Conservation (phyloP, 1,139 yeast species). For the Geotrichum australiense region DNA sequence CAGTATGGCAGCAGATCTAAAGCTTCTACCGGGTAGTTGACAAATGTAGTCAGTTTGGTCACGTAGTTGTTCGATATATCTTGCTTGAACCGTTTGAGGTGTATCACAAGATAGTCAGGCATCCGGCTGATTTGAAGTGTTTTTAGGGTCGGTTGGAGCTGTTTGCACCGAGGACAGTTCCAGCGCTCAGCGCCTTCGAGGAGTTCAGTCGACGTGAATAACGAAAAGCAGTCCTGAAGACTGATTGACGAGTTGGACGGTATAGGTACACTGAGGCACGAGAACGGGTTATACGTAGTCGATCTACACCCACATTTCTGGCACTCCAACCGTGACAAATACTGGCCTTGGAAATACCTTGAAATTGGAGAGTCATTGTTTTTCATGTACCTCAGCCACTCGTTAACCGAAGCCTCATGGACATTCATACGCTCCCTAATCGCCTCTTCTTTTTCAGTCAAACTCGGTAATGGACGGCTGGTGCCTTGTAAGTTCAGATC, state of each 20-base stretch:
- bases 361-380: slow-evolving; percentile 81
- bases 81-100: slow-evolving; percentile 68
- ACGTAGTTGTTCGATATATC: slow-evolving; percentile 29
- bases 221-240: slow-evolving; percentile 60
- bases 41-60: slow-evolving; percentile 57
- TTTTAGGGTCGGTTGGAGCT: slow-evolving; percentile 59
- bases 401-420: slow-evolving; percentile 81
- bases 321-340: slow-evolving; percentile 72
- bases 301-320: slow-evolving; percentile 70
- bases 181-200: slow-evolving; percentile 81
- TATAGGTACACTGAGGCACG: slow-evolving; percentile 68
- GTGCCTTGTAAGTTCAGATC: slow-evolving; percentile 71
- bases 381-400: slow-evolving; percentile 88
- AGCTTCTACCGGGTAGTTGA: slow-evolving; percentile 46
- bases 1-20: slow-evolving; percentile 73
- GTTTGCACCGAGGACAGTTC: slow-evolving; percentile 80
- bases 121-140: slow-evolving; percentile 61
- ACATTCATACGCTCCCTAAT: slow-evolving; percentile 69
- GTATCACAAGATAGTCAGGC: slow-evolving; percentile 66
- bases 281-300: slow-evolving; percentile 79
- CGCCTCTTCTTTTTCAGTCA: slow-evolving; percentile 70
- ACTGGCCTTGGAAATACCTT: slow-evolving; percentile 86
- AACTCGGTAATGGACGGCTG: slow-evolving; percentile 45
- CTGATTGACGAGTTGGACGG: slow-evolving; percentile 41
- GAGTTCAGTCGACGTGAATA: slow-evolving; percentile 59